These are phyloP conservation scores for Fusarium mangiferae DNA, from an alignment of 2,329 filamentous ascomycete genomes.

Conservation along the genomic window DNA sequence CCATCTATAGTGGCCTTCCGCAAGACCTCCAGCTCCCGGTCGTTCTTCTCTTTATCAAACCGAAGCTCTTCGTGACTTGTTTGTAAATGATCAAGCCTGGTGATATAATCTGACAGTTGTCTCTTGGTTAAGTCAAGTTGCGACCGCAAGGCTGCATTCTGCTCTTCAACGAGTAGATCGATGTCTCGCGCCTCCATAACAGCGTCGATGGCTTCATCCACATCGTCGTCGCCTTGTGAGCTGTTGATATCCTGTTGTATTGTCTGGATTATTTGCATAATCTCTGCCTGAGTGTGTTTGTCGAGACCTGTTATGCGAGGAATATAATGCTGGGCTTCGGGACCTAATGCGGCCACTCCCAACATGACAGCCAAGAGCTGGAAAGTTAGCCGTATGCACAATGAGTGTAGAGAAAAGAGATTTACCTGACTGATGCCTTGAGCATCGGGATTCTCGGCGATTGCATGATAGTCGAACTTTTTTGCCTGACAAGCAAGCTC, in stretches of 20 bases:
- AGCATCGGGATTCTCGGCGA: conserved; percentile 66
- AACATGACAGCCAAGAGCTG: conserved; percentile 72
- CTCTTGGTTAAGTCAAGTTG: conserved; percentile 66
- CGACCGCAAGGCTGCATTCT: conserved; percentile 61
- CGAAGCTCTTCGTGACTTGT: conserved; percentile 73
- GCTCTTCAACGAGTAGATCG: conserved; percentile 67
- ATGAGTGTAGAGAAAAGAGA: background rate
- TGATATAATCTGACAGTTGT: conserved; percentile 67
- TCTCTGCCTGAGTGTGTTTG: conserved; percentile 55
- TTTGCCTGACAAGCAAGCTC: conserved; percentile 64
- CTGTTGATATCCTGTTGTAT: conserved; percentile 53
- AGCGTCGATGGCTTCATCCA: conserved; percentile 53
- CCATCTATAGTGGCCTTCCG: conserved; percentile 62
- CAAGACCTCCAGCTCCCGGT: conserved; percentile 63
- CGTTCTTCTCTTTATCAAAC: conserved; percentile 68
- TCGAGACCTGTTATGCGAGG: conserved; percentile 56
- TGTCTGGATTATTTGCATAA: conserved; percentile 57
- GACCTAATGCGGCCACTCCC: conserved; percentile 68
- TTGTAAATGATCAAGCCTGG: conserved; percentile 68
- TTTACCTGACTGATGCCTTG: conserved; percentile 64
- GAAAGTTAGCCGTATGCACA: background rate
- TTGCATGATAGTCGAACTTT: conserved; percentile 65
- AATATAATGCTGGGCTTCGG: conserved; percentile 66
- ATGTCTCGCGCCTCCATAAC: conserved; percentile 61
- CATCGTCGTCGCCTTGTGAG: conserved; percentile 51